Conservation (phyloP, 2,329 filamentous ascomycete species). For the Cordyceps militaris region DNA sequence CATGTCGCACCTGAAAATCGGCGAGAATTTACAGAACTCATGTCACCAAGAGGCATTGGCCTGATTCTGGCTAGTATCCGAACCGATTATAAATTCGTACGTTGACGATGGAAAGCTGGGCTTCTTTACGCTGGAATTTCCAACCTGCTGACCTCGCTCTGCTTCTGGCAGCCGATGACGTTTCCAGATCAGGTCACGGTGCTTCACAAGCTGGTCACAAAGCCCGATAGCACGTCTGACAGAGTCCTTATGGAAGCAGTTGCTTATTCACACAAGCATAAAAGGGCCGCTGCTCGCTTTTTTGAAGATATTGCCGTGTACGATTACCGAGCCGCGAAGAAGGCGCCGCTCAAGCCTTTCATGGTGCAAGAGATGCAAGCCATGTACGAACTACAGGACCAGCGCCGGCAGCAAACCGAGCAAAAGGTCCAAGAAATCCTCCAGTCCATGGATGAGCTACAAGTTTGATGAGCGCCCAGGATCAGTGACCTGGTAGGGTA, state of each 20-base stretch:
- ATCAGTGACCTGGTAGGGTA: too few species aligned
- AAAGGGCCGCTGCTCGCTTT: slow-evolving; percentile 64
- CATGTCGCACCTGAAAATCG: slow-evolving; percentile 54
- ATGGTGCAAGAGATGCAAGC: slow-evolving; percentile 32
- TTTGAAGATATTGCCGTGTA: slow-evolving; percentile 75
- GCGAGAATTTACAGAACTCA: slow-evolving; percentile 60
- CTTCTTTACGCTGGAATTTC: neutral
- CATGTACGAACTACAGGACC: slow-evolving; percentile 30
- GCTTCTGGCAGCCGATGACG: slow-evolving; percentile 58
- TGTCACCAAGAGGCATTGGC: slow-evolving; percentile 59
- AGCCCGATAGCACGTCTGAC: slow-evolving; percentile 35
- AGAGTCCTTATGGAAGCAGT: slow-evolving; percentile 53
- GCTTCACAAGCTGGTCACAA: slow-evolving; percentile 64
- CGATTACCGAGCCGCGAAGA: slow-evolving; percentile 41
- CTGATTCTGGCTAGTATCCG: slow-evolving; percentile 74
- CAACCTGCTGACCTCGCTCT: neutral
- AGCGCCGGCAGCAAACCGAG: slow-evolving; percentile 16
- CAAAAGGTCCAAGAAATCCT: slow-evolving; percentile 15
- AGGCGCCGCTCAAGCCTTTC: slow-evolving; percentile 33
- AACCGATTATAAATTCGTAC: slow-evolving; percentile 81
- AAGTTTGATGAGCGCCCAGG: neutral
- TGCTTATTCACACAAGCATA: slow-evolving; percentile 70
- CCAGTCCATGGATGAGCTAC: slow-evolving; percentile 12
- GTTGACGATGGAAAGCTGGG: slow-evolving; percentile 24
- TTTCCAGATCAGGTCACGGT: slow-evolving; percentile 79